Conservation (phyloP, 129 eudicot species). For the Silybum marianum region DNA sequence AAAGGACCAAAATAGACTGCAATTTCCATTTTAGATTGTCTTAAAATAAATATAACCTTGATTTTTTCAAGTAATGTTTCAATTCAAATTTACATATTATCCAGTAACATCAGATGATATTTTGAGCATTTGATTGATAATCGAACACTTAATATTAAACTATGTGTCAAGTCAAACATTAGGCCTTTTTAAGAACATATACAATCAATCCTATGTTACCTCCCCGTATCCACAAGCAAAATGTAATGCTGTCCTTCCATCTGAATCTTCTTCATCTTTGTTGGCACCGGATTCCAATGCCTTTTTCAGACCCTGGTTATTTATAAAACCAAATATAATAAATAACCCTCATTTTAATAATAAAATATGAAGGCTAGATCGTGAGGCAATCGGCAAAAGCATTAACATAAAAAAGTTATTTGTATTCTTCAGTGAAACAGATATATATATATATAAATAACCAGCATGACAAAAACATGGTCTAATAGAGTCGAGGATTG, state of each 20-base stretch:
- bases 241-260: constrained; percentile 97
- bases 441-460: background rate
- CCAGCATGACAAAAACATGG: background rate
- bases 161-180: too few species aligned
- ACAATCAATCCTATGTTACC: constrained; percentile 42
- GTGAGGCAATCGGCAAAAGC: background rate
- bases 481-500: background rate
- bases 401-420: background rate
- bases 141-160: too few species aligned
- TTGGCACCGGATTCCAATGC: constrained; percentile 88
- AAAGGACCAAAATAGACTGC: background rate
- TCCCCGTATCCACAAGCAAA: constrained; percentile 97
- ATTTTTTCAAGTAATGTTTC: background rate
- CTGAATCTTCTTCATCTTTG: constrained; percentile 94
- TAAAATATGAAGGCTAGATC: background rate
- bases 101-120: too few species aligned
- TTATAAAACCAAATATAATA: constrained; percentile 19
- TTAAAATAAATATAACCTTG: background rate
- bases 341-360: background rate
- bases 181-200: too few species aligned
- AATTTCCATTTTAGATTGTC: background rate
- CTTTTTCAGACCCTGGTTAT: constrained; percentile 68
- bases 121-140: too few species aligned
- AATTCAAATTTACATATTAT: too few species aligned
- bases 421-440: background rate